Percentiles rank a stretch among this genome's conserved stretches.
Conservation (phyloP, 2,329 filamentous ascomycete species). For the Pseudogymnoascus sp. region DNA sequence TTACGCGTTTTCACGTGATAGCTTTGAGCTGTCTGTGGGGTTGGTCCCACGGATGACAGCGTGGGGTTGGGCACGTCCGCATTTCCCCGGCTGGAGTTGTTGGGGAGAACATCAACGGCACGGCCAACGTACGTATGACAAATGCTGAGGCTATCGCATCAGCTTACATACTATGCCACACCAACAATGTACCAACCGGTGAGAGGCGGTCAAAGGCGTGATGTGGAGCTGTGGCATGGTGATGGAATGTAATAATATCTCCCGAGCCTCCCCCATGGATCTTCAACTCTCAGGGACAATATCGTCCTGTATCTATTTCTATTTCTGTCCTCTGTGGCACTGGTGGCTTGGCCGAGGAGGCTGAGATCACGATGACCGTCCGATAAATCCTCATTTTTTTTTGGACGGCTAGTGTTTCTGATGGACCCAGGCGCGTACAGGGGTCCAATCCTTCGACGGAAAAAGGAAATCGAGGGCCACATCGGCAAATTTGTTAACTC, state of each 20-base stretch:
- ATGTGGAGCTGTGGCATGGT: not conserved
- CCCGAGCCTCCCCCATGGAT: not conserved
- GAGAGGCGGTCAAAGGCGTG: not conserved
- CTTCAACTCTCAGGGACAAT: not conserved
- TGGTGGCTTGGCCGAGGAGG: slow-evolving; percentile 2
- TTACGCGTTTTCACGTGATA: not conserved
- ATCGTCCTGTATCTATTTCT: not conserved
- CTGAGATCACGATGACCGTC: not conserved
- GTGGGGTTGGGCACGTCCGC: not conserved
- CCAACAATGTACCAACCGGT: not conserved
- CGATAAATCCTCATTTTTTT: not conserved
- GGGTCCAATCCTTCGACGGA: not conserved
- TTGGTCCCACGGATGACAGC: not conserved
- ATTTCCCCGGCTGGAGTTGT: not conserved
- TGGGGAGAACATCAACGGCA: not conserved
- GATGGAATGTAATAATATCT: not conserved
- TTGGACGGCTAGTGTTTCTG: not conserved
- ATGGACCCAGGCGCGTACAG: not conserved
- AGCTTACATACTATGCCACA: not conserved
- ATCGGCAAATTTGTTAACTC: not conserved
- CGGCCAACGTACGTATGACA: not conserved
- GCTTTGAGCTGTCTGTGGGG: not conserved
- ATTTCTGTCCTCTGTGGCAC: not conserved
- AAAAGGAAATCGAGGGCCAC: not conserved
- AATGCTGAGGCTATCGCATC: not conserved